Conservation (phyloP, 108 stramenopile species). For the Asterionellopsis glacialis region DNA sequence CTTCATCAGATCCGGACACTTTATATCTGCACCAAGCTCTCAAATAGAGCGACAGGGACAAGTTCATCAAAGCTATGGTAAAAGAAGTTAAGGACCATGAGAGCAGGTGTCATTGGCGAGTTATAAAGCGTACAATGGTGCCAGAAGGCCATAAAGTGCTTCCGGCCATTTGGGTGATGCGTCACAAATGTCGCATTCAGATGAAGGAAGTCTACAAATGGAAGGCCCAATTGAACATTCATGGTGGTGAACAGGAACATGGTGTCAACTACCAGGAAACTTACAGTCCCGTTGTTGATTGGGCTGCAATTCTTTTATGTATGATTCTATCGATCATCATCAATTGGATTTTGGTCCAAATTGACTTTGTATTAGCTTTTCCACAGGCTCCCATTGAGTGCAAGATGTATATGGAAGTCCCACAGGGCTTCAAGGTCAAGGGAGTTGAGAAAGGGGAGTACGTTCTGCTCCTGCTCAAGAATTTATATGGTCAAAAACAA, state of each 20-base stretch:
- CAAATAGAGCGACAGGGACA: slow-evolving; percentile 6
- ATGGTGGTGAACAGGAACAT: slow-evolving; percentile 10
- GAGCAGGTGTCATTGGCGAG: slow-evolving; percentile 5
- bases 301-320: background rate
- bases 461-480: too few species aligned
- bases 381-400: slow-evolving; percentile 28
- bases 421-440: slow-evolving; percentile 14
- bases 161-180: slow-evolving; percentile 22
- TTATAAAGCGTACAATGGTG: slow-evolving; percentile 4
- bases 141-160: slow-evolving; percentile 12
- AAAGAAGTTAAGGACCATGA: slow-evolving; percentile 18
- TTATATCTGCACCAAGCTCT: slow-evolving; percentile 33
- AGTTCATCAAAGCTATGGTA: slow-evolving; percentile 26
- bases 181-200: slow-evolving; percentile 17
- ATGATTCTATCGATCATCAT: slow-evolving; percentile 7
- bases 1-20: slow-evolving; percentile 16
- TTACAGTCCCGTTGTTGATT: slow-evolving; percentile 32
- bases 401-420: slow-evolving; percentile 33
- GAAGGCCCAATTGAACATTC: slow-evolving; percentile 19
- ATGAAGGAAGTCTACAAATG: slow-evolving; percentile 19
- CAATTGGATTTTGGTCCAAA: slow-evolving; percentile 16
- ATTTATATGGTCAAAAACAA: too few species aligned
- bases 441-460: too few species aligned
- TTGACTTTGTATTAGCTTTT: slow-evolving; percentile 25
- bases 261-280: slow-evolving; percentile 43